Base-by-base conservation (phyloP, 306 rosid genomes). In the Echinosophora koreensis region DNA sequence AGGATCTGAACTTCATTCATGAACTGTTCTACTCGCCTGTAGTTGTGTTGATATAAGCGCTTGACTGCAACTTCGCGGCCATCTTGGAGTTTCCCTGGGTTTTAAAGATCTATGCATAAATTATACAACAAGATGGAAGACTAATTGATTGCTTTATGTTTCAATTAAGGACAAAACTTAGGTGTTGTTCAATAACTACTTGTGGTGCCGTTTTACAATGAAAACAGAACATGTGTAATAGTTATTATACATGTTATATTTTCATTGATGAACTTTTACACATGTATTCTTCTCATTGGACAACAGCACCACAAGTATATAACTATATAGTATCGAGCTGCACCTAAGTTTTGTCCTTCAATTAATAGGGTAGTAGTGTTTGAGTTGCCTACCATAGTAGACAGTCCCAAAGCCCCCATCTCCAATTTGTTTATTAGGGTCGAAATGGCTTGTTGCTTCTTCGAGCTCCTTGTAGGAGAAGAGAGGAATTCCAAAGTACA, bases 41-140 rank as follows among this genome's bases (percentile, higher is more conserved):
- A 86, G 68, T 85, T 88, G 46, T 89, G 87, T 35, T 86, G 62
- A 14, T 88, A 90, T 5, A 91, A 59, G 73, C 83, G 84, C 84
- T 89, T 91, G 35, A 91, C 89, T 16, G 94, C 92, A 39, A 91
- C 94, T 86, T 91, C 97, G 17, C 94, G 73, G 18, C 90, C 92
- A 76, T 92, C 97, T 39, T 38, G 84, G 50, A 92, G 94, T 77
- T 80, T 85, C 14, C 97, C 93, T 92, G 58, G 12, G 38, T 32
- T 8, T 44, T 56, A 32, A 46, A 82, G 14, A 71, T 41, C 69
- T 38, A 77, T 55, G 68, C 76, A 81, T 46, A 71, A 47, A 34
- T 39, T 70, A 51, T 71, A 66, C 11, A 79, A 57, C 28, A 71
- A 17, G 38, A 38, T 71, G 70, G 5, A 60, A 13, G 15, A 27